Evolutionary conservation across 768 basidiomycete species (phyloP), one percentile per base, ranked within the genome.

Genomic region (Mycena crocata): DNA sequence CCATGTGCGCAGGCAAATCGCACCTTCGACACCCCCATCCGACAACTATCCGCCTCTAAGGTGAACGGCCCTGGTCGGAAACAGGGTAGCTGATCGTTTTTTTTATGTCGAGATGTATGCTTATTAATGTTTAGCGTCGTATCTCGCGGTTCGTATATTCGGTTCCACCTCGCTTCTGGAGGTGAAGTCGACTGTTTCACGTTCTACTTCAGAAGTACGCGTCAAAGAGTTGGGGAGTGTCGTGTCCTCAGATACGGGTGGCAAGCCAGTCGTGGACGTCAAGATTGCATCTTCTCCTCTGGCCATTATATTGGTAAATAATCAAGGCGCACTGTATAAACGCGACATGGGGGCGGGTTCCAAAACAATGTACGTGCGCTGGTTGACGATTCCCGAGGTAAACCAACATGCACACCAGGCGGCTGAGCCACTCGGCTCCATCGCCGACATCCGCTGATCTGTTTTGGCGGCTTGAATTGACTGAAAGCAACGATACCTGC

Each of bases 11-110:
- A 68, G 6, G 80, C 88, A 6, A 73, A 80, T 8, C 78, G 79
- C 64, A 77, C 78, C 3, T 93, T 92, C 65, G 77, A 84, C 23
- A 92, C 92, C 3, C 91, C 93, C 15, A 91, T 94, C 57, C 82
- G 83, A 57, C 93, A 94, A 69, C 79, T 93, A 50, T 75, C 78
- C 7, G 72, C 82, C n/a, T 79, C 82, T 4, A 68, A 72, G 17
- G 26, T 40, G 23, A 52, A 30, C n/a, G 21, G 28, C 28, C 30
- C 32, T 1, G 17, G 23, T 19, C 35, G 31, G 52, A 48, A 52
- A 30, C 55, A 57, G 23, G 48, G 68, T 66, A 26, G 34, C 19
- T 55, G 2, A 28, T 17, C 19, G 9, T 4, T 30, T 24, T 15
- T 15, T 35, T 39, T 2, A 34, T 26, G 30, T 57, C 13, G 21